phyloP scores from a whole-genome alignment of 1,284 basidiomycete species.

The Stereum hirsutum region DNA sequence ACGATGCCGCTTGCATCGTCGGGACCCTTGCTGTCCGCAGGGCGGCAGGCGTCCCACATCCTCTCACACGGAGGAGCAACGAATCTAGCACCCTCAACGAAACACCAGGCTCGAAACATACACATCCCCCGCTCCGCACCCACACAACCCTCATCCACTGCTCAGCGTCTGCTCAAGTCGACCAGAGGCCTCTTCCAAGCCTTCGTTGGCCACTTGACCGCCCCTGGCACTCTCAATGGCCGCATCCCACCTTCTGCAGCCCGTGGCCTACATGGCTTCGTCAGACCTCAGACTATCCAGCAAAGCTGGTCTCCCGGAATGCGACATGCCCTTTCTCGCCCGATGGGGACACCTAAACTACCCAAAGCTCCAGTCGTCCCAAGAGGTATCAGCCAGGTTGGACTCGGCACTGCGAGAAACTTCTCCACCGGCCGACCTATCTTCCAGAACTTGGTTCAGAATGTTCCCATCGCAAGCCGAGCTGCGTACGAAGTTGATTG shows the following conservation, averaged over 20 bases:
- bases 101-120: constrained; percentile 26
- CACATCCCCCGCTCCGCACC: constrained; percentile 31
- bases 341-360: constrained; percentile 34
- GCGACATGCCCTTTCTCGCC: constrained; percentile 34
- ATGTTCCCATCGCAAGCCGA: constrained; percentile 60
- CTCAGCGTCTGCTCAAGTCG: constrained; percentile 40
- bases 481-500: constrained; percentile 65
- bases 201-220: constrained; percentile 46
- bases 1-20: constrained; percentile 49
- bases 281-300: constrained; percentile 25
- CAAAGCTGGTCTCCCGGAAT: constrained; percentile 34
- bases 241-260: constrained; percentile 30
- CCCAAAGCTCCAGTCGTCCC: constrained; percentile 45
- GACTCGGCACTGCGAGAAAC: constrained; percentile 61
- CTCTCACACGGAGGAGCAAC: too few relatives aligned
- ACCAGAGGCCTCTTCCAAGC: constrained; percentile 44
- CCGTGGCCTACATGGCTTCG: constrained; percentile 11
- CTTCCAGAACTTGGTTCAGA: constrained; percentile 69
- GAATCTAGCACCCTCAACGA: constrained; percentile 11
- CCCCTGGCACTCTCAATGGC: constrained; percentile 39
- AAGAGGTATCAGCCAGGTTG: constrained; percentile 50
- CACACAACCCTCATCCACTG: constrained; percentile 23
- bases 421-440: constrained; percentile 64
- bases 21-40: constrained; percentile 31
- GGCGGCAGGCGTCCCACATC: constrained; percentile 21